Base-by-base conservation (phyloP, 495 filamentous ascomycete genomes). In the Cryomyces minteri region DNA sequence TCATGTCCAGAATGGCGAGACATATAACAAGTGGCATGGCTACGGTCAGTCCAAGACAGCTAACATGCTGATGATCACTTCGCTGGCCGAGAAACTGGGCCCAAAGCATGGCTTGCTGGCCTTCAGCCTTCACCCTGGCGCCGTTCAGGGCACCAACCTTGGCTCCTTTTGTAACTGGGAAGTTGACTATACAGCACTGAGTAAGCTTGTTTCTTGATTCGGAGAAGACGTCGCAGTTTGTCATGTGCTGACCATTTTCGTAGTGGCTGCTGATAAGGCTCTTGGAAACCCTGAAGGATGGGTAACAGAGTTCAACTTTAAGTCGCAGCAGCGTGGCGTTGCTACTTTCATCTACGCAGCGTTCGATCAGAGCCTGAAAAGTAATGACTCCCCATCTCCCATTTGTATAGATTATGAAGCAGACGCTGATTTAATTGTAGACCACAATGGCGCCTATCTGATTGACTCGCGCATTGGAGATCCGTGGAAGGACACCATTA, bases 311-410 rank as follows among this genome's bases (percentile, higher is more conserved):
- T 55, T 58, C 31, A 28, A 10, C 0, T 48, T 43, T 37, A 64
- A 53, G 36, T 57, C 53, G 0, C 39, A 56, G 18, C 65, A 60
- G 4, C 61, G 56, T 37, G 69, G 67, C 8, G 51, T 58, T 5
- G 50, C 67, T 29, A 69, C 67, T 6, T 66, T 51, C 31, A 40
- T 70, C 2, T 64, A 68, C 18, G 65, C 64, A 11, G 69, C 64
- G 30, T 45, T 69, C 44, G 69, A 70, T 47, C 69, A 67, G 9
- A 55, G 57, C 18, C 41, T 67, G 29, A 49, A 53, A 5, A 46
- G 51, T 0, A 53, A 52, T 7, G n/a, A n/a, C n/a, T n/a, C n/a
- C n/a, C n/a, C n/a, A n/a, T n/a, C n/a, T n/a, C n/a, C n/a, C n/a
- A n/a, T n/a, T n/a, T n/a, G n/a, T n/a, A n/a, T n/a, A 55, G 46